Evolutionary conservation across 305 asterid genomes (phyloP).

Genomic region (Fraxinus paxiana): DNA sequence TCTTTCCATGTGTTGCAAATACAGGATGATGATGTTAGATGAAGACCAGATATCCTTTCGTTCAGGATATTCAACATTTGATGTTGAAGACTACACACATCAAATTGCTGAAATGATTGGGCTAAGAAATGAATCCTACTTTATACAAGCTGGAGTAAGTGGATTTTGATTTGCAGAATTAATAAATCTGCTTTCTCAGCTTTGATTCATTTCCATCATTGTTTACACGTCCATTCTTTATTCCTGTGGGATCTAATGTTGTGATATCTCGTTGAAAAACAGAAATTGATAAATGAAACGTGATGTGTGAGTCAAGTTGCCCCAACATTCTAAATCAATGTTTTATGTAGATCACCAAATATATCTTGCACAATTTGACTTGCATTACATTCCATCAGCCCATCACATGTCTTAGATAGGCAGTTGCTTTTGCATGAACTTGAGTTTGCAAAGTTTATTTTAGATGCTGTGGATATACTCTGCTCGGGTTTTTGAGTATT

Average conservation of each 20-base stretch:
- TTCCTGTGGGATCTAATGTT: not conserved
- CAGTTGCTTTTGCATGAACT: not conserved
- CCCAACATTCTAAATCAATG: not conserved
- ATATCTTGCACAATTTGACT: not conserved
- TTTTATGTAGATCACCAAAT: not conserved
- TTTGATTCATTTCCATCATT: not conserved
- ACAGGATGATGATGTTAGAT: slow-evolving; percentile 97
- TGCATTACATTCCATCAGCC: not conserved
- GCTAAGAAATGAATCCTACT: slow-evolving; percentile 77
- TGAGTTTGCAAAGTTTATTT: not conserved
- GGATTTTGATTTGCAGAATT: not conserved
- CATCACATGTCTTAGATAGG: not conserved
- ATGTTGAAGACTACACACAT: slow-evolving; percentile 94
- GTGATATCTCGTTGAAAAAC: not conserved
- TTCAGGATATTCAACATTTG: slow-evolving; percentile 78
- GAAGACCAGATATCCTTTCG: slow-evolving; percentile 96
- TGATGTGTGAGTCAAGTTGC: not conserved
- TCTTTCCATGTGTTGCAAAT: slow-evolving; percentile 16
- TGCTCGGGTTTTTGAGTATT: not conserved
- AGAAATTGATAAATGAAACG: not conserved
- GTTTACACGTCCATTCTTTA: not conserved
- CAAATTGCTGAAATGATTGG: slow-evolving; percentile 98
- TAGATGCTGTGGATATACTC: not conserved
- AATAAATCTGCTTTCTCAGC: slow-evolving; percentile 4
- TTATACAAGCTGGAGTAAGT: slow-evolving; percentile 86